phyloP scores from a whole-genome alignment of 192 early-diverging fungal genomes.

The Backusella circina region DNA sequence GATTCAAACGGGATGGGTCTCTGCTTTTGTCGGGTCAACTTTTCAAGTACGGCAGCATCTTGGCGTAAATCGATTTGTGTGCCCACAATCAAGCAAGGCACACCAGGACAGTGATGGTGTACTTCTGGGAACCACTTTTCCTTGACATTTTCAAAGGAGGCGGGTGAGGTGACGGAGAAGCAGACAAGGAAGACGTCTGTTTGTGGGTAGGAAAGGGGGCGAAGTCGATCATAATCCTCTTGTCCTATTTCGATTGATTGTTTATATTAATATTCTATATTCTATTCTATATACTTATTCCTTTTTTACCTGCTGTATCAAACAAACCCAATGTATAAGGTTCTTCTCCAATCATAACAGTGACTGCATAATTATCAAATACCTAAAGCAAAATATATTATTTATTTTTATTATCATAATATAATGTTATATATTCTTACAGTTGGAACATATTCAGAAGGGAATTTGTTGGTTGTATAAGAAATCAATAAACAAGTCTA shows the following conservation, averaged over 20 bases:
- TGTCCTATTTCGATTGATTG: slow-evolving; percentile 40
- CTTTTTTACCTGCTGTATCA: slow-evolving; percentile 69
- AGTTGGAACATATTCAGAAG: slow-evolving; percentile 92
- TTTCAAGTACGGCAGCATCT: slow-evolving; percentile 69
- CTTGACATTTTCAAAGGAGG: slow-evolving; percentile 91
- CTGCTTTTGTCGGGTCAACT: slow-evolving; percentile 76
- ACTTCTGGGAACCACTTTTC: slow-evolving; percentile 97
- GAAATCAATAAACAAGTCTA: slow-evolving; percentile 93
- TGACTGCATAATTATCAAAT: slow-evolving; percentile 97
- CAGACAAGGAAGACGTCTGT: slow-evolving; percentile 94
- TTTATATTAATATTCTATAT: not conserved
- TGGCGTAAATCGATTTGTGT: slow-evolving; percentile 85
- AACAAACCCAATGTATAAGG: slow-evolving; percentile 92
- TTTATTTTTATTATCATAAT: no score
- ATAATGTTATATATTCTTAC: no score
- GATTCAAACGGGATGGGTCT: slow-evolving; percentile 73
- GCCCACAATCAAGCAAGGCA: slow-evolving; percentile 91
- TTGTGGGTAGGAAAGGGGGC: slow-evolving; percentile 91
- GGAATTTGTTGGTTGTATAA: slow-evolving; percentile 95
- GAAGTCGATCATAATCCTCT: slow-evolving; percentile 92
- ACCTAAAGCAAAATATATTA: slow-evolving; percentile 40
- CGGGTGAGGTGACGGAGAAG: slow-evolving; percentile 86
- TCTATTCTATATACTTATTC: not conserved
- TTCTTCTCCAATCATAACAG: slow-evolving; percentile 96
- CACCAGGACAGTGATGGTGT: slow-evolving; percentile 93